Conservation (phyloP, 2,329 filamentous ascomycete genomes). For the Seiridium unicorne region DNA sequence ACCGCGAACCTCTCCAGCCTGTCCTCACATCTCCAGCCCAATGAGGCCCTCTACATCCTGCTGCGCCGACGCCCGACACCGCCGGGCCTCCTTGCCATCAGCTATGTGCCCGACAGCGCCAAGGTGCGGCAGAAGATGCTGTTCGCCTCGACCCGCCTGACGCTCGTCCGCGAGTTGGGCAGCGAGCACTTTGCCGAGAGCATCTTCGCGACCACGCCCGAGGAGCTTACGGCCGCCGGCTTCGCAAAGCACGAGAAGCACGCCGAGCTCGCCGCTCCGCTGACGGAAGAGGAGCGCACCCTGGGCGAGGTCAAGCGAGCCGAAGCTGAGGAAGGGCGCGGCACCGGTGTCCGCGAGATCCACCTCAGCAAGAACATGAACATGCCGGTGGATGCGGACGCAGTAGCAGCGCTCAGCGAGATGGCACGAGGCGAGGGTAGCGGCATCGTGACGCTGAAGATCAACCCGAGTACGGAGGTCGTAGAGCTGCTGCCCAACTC, state of each 20-base stretch:
- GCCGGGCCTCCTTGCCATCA: constrained; percentile 66
- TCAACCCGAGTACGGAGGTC: constrained; percentile 68
- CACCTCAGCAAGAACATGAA: constrained; percentile 55
- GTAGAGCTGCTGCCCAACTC: constrained; percentile 62
- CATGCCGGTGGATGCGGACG: constrained; percentile 62
- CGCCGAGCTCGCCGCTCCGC: constrained; percentile 60
- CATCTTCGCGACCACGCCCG: constrained; percentile 67
- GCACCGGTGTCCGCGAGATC: constrained; percentile 60
- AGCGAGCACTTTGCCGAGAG: constrained; percentile 76
- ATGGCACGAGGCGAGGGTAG: constrained; percentile 51
- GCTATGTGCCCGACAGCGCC: constrained; percentile 76
- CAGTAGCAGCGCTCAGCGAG: constrained; percentile 60
- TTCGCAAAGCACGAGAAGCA: constrained; percentile 75
- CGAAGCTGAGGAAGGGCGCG: constrained; percentile 71
- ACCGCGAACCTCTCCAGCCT: constrained; percentile 62
- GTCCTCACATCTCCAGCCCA: constrained; percentile 60
- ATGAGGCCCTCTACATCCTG: constrained; percentile 71
- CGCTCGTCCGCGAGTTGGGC: constrained; percentile 73
- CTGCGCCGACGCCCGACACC: constrained; percentile 63
- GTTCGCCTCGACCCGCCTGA: constrained; percentile 75
- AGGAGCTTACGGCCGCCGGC: constrained; percentile 67
- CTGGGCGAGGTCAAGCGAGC: constrained; percentile 71
- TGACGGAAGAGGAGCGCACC: constrained; percentile 76
- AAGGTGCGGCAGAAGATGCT: constrained; percentile 85
- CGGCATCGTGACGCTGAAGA: constrained; percentile 67